These are phyloP conservation scores for Xylariaceae sp. DNA, from an alignment of 2,329 filamentous ascomycete genomes.

Conservation along the genomic window DNA sequence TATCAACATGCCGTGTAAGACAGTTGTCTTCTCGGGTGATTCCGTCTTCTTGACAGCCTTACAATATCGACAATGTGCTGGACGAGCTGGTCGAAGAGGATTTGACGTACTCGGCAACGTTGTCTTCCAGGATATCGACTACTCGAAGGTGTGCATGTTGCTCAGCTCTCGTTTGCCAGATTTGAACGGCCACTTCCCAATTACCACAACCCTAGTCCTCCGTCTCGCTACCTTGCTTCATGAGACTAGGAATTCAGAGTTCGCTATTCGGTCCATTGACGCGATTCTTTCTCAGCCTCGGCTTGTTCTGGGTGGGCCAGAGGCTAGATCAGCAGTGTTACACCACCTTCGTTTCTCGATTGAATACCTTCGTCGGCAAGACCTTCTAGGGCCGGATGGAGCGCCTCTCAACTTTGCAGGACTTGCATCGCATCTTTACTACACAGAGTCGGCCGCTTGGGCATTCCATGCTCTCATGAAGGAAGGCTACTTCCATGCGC, in stretches of 20 bases:
- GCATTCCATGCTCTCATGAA: slow-evolving; percentile 72
- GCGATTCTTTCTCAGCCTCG: slow-evolving; percentile 66
- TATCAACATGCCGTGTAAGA: slow-evolving; percentile 83
- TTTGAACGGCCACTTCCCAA: slow-evolving; percentile 72
- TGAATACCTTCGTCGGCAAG: slow-evolving; percentile 69
- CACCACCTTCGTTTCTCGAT: slow-evolving; percentile 79
- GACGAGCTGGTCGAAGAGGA: slow-evolving; percentile 73
- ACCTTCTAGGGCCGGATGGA: slow-evolving; percentile 58
- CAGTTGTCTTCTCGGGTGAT: slow-evolving; percentile 72
- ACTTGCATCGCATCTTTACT: slow-evolving; percentile 69
- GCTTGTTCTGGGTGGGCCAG: slow-evolving; percentile 66
- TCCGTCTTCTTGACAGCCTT: slow-evolving; percentile 69
- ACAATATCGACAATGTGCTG: slow-evolving; percentile 72
- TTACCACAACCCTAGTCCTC: slow-evolving; percentile 69
- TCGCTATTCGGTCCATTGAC: slow-evolving; percentile 59
- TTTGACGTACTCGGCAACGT: slow-evolving; percentile 80
- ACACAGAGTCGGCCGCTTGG: slow-evolving; percentile 70
- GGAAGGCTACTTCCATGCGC: slow-evolving; percentile 61
- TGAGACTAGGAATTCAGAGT: slow-evolving; percentile 59
- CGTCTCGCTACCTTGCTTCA: slow-evolving; percentile 64
- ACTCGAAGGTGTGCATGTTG: slow-evolving; percentile 60
- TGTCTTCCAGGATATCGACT: slow-evolving; percentile 65
- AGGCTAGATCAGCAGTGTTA: slow-evolving; percentile 64
- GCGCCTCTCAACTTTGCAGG: slow-evolving; percentile 69
- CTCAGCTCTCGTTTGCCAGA: slow-evolving; percentile 71